phyloP scores from a whole-genome alignment of 176 grass and related monocot species.

The Melocanna baccifera region DNA sequence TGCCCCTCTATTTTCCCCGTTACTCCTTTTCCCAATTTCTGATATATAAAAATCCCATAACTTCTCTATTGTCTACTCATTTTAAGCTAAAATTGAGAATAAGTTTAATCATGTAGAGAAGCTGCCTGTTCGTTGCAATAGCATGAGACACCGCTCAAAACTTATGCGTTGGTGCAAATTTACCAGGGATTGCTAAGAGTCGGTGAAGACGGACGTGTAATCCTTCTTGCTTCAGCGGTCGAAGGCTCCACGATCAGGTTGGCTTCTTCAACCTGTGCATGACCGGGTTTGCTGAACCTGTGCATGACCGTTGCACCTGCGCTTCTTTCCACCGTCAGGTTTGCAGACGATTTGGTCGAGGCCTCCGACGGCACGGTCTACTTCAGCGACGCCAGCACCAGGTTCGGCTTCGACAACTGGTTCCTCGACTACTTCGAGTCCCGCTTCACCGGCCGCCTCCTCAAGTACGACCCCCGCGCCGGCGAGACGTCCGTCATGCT shows the following conservation, averaged over 20 bases:
- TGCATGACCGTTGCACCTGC: not conserved
- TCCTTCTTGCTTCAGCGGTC: conserved; percentile 52
- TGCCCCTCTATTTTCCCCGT: no score
- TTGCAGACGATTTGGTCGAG: conserved; percentile 56
- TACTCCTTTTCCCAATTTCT: no score
- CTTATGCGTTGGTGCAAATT: not conserved
- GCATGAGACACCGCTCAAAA: not conserved
- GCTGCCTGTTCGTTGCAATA: not conserved
- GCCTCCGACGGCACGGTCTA: conserved; percentile 67
- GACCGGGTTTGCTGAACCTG: no score
- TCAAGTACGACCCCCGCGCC: conserved; percentile 60
- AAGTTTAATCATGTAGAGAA: no score
- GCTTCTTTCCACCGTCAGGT: not conserved
- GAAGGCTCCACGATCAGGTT: conserved; percentile 55
- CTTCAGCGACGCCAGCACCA: conserved; percentile 74
- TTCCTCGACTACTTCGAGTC: conserved; percentile 45
- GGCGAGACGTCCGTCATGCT: conserved; percentile 46
- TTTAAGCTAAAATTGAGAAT: no score
- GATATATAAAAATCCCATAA: no score
- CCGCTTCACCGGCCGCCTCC: conserved; percentile 58
- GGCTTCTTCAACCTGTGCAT: not conserved
- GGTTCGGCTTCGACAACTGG: conserved; percentile 50
- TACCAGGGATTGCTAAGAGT: conserved; percentile 59
- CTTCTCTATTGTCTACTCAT: no score
- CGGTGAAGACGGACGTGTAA: conserved; percentile 46